These are phyloP conservation scores for Lichtheimia ramosa DNA, from an alignment of 371 early-diverging fungal genomes.

Conservation along the genomic window DNA sequence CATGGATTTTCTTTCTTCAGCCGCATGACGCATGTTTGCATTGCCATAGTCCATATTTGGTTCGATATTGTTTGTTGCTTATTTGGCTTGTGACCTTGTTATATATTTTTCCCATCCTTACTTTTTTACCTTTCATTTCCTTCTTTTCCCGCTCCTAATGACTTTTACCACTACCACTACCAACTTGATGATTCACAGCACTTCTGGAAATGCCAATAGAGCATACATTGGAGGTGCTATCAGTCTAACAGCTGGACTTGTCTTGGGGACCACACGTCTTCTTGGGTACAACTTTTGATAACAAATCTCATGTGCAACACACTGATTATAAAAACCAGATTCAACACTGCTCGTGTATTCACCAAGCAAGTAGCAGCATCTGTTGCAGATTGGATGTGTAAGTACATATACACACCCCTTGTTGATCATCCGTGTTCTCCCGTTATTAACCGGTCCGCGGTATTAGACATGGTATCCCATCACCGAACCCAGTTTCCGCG, in stretches of 20 bases:
- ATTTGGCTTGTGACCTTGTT: background rate
- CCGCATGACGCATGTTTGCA: too few relatives aligned
- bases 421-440: background rate
- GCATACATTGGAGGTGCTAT: constrained; percentile 14
- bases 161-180: background rate
- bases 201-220: background rate
- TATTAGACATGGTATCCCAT: constrained; percentile 1
- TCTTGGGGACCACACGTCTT: constrained; percentile 11
- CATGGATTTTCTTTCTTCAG: too few relatives aligned
- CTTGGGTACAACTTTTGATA: background rate
- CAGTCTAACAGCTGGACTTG: constrained; percentile 14
- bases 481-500: constrained; percentile 1
- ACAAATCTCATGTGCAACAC: too few relatives aligned
- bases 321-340: background rate
- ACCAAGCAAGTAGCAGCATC: background rate
- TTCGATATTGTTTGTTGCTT: background rate
- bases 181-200: background rate
- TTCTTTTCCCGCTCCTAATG: background rate
- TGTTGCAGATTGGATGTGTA: background rate
- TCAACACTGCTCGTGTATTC: background rate
- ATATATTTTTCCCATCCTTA: background rate
- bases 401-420: background rate
- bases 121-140: background rate
- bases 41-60: too few relatives aligned
- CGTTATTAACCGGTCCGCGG: background rate